Conservation (phyloP, 768 basidiomycete genomes). For the Lentinula lateritia region DNA sequence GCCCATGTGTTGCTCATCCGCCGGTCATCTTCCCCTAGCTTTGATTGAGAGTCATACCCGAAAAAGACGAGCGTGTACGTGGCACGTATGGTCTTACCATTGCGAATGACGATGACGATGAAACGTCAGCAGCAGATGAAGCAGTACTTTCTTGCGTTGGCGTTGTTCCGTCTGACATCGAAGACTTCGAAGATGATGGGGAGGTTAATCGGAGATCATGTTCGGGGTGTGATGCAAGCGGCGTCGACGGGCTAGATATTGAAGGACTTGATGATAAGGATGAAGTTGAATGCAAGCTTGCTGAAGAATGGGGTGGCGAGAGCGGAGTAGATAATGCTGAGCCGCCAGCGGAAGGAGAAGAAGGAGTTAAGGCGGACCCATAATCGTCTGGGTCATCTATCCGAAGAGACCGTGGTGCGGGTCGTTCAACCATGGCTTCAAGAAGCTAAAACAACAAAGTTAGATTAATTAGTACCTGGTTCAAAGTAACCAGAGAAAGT, state of each 20-base stretch:
- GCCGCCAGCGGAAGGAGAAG: neutral
- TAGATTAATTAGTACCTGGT: neutral
- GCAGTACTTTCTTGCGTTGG: neutral
- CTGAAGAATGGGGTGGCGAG: neutral
- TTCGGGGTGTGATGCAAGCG: neutral
- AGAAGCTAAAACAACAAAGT: slow-evolving; percentile 46
- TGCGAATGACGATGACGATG: neutral
- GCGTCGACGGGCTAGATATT: neutral
- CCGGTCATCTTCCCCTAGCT: too few species aligned
- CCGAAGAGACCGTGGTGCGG: slow-evolving; percentile 64
- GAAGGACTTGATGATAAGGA: slow-evolving; percentile 8
- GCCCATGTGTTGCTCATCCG: too few species aligned
- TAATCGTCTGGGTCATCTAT: slow-evolving; percentile 33
- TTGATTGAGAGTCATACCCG: too few species aligned
- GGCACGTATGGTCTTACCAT: neutral
- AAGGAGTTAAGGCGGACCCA: slow-evolving; percentile 5
- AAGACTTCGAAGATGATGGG: neutral
- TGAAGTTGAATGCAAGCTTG: too few species aligned
- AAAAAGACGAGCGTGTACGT: neutral
- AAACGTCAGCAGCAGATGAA: neutral
- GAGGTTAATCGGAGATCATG: neutral
- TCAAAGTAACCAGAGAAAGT: neutral
- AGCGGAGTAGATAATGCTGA: neutral
- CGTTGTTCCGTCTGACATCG: neutral
- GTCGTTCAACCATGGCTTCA: slow-evolving; percentile 82